Evolutionary conservation across 768 basidiomycete species (phyloP), one percentile per base, ranked within the genome.

Genomic region (Gymnopilus dilepis): DNA sequence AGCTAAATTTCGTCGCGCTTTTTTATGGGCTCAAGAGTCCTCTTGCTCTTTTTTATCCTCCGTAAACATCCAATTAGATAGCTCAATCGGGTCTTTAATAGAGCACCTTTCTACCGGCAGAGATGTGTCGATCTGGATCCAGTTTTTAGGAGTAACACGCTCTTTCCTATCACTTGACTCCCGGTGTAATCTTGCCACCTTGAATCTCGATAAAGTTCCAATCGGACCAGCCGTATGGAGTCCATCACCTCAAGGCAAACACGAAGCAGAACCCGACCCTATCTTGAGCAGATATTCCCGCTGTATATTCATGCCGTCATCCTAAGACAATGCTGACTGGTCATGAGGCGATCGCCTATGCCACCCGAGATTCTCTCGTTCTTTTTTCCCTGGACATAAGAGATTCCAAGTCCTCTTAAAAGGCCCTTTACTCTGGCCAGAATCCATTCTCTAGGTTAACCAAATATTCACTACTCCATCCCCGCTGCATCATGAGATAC

Each of bases 181-280:
- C 53, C 45, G 51, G 53, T 55, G 33, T 38, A 58, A 59, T 45
- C 65, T 72, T 62, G 69, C 70, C 68, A 65, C 56, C 67, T 67
- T 61, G 59, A 52, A 61, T 67, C 66, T 64, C 58, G 62, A 64
- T 66, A 61, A 34, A 56, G 50, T 45, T 64, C 51, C n/a, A 51
- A 38, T 54, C 56, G 56, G 59, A 21, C 51, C 56, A 57, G 62
- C 65, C 68, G 66, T 69, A 66, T 67, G 69, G 66, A 65, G 56
- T 65, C 74, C 63, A 76, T 74, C 72, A 75, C 83, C 83, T 83
- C 80, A 78, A 83, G 83, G 83, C 82, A 77, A 78, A 80, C 77
- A 80, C 78, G 77, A 73, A 66, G 61, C 65, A 56, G 40, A 59
- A 42, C 56, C 30, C 58, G 52, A 52, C 63, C 62, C 64, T 63